A percentile compares a stretch with the other conserved stretches of the same genome.
Conservation (phyloP, 257 asterid genomes). For the Parsonsia alboflavescens region DNA sequence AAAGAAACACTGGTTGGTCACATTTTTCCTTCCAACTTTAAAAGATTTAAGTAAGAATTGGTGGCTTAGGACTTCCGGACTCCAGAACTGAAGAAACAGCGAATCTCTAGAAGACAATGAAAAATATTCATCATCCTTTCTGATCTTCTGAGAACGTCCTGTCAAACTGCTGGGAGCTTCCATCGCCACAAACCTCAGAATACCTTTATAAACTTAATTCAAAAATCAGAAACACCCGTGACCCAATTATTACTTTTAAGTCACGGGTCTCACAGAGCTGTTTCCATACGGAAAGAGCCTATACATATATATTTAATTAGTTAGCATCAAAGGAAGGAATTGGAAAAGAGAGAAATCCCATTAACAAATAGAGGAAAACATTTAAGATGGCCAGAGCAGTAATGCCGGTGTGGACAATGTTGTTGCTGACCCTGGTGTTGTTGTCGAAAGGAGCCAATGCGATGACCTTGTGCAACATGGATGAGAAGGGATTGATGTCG, state of each 20-base stretch:
- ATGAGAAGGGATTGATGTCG: constrained; percentile 45
- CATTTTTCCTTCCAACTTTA: too few species aligned
- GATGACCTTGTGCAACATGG: constrained; percentile 47
- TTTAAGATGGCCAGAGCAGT: not conserved
- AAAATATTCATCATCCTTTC: not conserved
- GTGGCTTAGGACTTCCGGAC: too few species aligned
- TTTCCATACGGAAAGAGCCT: not conserved
- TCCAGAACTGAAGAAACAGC: too few species aligned
- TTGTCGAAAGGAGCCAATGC: not conserved
- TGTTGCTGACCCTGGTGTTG: constrained; percentile 1
- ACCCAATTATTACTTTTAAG: not conserved
- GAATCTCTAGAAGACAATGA: not conserved
- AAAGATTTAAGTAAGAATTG: too few species aligned
- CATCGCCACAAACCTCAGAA: not conserved
- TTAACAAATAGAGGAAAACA: not conserved
- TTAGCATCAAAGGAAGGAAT: too few species aligned
- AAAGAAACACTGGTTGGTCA: too few species aligned
- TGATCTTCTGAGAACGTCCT: not conserved
- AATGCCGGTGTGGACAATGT: not conserved
- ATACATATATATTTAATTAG: not conserved
- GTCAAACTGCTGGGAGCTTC: not conserved
- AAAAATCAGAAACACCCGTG: constrained; percentile 11
- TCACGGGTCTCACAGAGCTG: constrained; percentile 2
- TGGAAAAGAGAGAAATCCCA: not conserved
- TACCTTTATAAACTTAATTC: not conserved